Conservation (phyloP, 176 grass and related monocot species). For the Aegilops tauschii region DNA sequence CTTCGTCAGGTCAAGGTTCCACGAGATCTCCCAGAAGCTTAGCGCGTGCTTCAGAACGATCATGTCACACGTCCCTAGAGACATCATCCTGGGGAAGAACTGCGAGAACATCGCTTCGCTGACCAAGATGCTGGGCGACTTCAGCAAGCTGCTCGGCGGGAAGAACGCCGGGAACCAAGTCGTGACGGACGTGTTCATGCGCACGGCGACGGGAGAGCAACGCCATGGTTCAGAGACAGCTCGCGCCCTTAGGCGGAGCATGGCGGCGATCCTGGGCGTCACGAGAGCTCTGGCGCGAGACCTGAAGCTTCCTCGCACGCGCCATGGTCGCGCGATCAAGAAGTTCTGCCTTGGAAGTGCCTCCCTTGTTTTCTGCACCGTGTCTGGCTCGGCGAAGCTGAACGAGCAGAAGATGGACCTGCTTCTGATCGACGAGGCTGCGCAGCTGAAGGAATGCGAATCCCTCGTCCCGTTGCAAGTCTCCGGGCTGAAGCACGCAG, state of each 20-base stretch:
- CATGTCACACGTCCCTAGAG: conserved; percentile 27
- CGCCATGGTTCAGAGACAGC: background rate
- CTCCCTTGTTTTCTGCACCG: conserved; percentile 54
- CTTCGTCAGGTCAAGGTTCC: conserved; percentile 39
- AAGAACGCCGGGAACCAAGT: background rate
- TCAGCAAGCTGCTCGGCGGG: conserved; percentile 20
- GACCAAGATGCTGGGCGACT: conserved; percentile 21
- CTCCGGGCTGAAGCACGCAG: conserved; percentile 34
- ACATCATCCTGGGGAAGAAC: conserved; percentile 25
- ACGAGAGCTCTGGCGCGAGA: conserved; percentile 4
- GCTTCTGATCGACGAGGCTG: conserved; percentile 76
- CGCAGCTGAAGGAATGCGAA: conserved; percentile 71
- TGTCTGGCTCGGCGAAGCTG: conserved; percentile 53
- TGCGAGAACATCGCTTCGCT: conserved; percentile 33
- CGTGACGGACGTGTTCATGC: background rate
- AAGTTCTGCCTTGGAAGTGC: conserved; percentile 41
- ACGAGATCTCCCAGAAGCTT: conserved; percentile 2
- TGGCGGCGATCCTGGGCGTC: background rate
- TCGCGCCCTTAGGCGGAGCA: too few species aligned
- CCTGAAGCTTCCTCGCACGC: conserved; percentile 32
- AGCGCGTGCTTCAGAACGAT: conserved; percentile 37
- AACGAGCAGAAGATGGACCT: conserved; percentile 26
- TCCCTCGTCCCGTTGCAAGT: conserved; percentile 61
- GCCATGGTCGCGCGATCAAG: background rate
- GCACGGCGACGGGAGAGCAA: background rate